Evolutionary conservation across 2,329 filamentous ascomycete species (phyloP).

Genomic region (Zasmidium cellare): DNA sequence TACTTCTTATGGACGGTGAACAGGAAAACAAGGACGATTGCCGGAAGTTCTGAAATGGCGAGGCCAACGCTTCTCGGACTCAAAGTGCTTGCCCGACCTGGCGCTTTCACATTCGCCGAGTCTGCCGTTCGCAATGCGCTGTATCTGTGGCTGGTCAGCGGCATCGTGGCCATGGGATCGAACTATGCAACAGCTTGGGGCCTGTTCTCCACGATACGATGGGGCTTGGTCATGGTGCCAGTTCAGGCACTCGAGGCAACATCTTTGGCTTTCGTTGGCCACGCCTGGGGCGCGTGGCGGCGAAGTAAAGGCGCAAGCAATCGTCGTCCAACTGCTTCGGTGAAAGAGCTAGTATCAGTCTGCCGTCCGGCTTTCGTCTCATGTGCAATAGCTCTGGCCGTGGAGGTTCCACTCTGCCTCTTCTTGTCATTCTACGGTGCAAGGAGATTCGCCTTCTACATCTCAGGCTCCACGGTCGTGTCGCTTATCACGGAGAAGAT

Average conservation of each 20-base stretch:
- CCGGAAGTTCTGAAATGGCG: background rate
- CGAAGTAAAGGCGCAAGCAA: constrained; percentile 31
- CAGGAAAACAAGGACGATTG: background rate
- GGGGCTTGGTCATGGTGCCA: constrained; percentile 74
- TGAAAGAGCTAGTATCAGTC: constrained; percentile 38
- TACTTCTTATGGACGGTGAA: constrained; percentile 59
- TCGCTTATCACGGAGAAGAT: constrained; percentile 64
- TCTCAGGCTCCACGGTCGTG: constrained; percentile 59
- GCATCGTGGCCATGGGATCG: constrained; percentile 62
- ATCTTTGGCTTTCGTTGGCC: constrained; percentile 64
- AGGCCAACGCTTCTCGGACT: constrained; percentile 49
- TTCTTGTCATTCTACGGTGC: constrained; percentile 61
- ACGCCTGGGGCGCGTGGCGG: constrained; percentile 61
- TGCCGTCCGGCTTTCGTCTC: constrained; percentile 56
- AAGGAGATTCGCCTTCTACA: constrained; percentile 61
- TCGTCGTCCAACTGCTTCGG: constrained; percentile 18
- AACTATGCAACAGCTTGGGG: constrained; percentile 73
- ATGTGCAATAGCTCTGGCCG: constrained; percentile 51
- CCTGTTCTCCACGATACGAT: constrained; percentile 71
- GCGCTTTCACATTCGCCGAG: constrained; percentile 61
- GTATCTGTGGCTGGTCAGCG: constrained; percentile 69
- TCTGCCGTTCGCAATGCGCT: constrained; percentile 67
- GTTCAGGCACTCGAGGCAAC: constrained; percentile 67
- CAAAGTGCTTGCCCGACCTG: constrained; percentile 56
- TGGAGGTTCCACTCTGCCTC: constrained; percentile 65